These are phyloP conservation scores for Ramaria rubella DNA, from an alignment of 768 basidiomycete species.

Conservation along the genomic window DNA sequence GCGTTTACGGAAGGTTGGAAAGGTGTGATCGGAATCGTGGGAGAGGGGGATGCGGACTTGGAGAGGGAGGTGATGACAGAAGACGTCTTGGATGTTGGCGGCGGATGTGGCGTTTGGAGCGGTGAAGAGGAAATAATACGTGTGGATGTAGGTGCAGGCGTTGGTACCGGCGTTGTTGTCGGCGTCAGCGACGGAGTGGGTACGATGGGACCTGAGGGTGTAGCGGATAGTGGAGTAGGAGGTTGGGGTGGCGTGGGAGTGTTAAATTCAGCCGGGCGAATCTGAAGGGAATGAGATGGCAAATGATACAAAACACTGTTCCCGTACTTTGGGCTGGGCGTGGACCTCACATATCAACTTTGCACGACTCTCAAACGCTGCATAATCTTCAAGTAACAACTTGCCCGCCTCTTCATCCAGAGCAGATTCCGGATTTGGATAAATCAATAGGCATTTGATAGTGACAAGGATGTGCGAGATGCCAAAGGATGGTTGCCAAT, in stretches of 20 bases:
- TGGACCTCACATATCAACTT: conserved; percentile 88
- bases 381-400: conserved; percentile 82
- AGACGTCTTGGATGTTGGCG: conserved; percentile 20
- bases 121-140: conserved; percentile 22
- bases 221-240: conserved; percentile 18
- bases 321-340: conserved; percentile 66
- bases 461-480: conserved; percentile 88
- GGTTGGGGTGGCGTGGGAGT: conserved; percentile 27
- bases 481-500: conserved; percentile 90
- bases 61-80: conserved; percentile 32
- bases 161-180: conserved; percentile 11
- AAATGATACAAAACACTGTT: neutral
- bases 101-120: conserved; percentile 29
- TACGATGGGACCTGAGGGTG: neutral
- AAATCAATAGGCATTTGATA: conserved; percentile 92
- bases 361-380: conserved; percentile 80
- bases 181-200: too few species aligned
- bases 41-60: conserved; percentile 34
- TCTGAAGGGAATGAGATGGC: conserved; percentile 14
- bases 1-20: conserved; percentile 27
- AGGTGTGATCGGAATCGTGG: conserved; percentile 33
- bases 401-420: conserved; percentile 96
- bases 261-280: conserved; percentile 62
- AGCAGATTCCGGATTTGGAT: conserved; percentile 94
- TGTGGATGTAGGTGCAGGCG: conserved; percentile 20